Evolutionary conservation across 768 basidiomycete genomes (phyloP), one percentile per base, ranked within the genome.

Genomic region (Pulveroboletus sp.): DNA sequence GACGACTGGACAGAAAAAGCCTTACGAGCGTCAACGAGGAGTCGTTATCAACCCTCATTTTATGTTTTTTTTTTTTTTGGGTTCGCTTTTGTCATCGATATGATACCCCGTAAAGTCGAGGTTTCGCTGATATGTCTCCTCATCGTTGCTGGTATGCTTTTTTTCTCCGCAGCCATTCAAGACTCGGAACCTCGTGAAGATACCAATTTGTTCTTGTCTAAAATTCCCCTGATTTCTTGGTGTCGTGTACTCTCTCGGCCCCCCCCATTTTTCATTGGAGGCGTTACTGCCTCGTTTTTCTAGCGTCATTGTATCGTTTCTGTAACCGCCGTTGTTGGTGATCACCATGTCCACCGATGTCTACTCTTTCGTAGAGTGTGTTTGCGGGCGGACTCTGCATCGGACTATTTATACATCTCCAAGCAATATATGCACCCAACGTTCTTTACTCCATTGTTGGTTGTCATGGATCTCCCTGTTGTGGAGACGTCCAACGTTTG

Each of bases 171-270:
- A 24, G 43, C 49, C 31, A 39, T 52, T 32, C 32, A 50, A 28
- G 43, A 44, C 55, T 43, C 47, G 33, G 46, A 46, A 53, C 39
- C 28, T 15, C 36, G 43, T 47, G 43, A 51, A 21, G 40, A 64
- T 59, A 61, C 55, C 60, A 39, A 18, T 21, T n/a, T 28, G 9
- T 28, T 12, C 31, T 28, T 8, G 27, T 8, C 27, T 28, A 3
- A 6, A 28, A 3, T 12, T 32, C 9, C 9, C 9, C 11, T 17
- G 4, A 5, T n/a, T 39, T 11, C 14, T n/a, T 4, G 7, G 21
- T 31, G 39, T 26, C 31, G 14, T 8, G 26, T 4, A 17, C n/a
- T 38, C 24, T 30, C 15, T 21, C 17, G 24, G 49, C 9, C 21
- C 10, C n/a, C 14, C 5, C 17, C n/a, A 3, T 27, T 27, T 27